A percentile compares a stretch with the other conserved stretches of the same genome.
These are phyloP conservation scores for Potentilla sterilis DNA, from an alignment of 306 rosid genomes.

Conservation along the genomic window DNA sequence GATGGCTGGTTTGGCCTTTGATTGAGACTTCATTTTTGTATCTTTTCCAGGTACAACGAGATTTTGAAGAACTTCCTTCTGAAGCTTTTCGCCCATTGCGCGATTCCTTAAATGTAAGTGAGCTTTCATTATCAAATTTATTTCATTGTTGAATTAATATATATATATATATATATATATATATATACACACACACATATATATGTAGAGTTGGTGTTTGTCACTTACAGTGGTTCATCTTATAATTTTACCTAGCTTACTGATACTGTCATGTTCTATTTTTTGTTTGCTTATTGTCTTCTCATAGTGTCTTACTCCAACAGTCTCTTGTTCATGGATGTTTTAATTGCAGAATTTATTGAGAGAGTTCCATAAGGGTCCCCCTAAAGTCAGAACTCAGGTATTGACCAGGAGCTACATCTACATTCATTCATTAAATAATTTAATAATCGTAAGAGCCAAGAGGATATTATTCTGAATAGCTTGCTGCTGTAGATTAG, in stretches of 20 bases:
- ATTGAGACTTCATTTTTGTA: constrained; percentile 28
- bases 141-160: constrained; percentile 7
- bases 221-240: neutral
- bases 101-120: constrained; percentile 95
- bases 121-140: constrained; percentile 27
- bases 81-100: constrained; percentile 93
- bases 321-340: constrained; percentile 19
- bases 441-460: constrained; percentile 6
- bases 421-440: constrained; percentile 12
- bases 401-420: constrained; percentile 37
- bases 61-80: constrained; percentile 93
- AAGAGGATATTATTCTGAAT: constrained; percentile 32
- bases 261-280: neutral
- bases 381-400: constrained; percentile 98
- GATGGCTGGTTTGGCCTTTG: constrained; percentile 27
- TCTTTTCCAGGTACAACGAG: constrained; percentile 75
- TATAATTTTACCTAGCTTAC: neutral
- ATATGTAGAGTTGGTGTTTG: no score
- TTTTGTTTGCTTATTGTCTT: neutral
- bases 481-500: constrained; percentile 66
- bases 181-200: no score
- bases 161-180: neutral
- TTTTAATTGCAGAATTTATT: constrained; percentile 73
- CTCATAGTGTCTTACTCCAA: neutral
- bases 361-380: constrained; percentile 90